Percentiles rank a stretch among this genome's conserved stretches.
These are phyloP conservation scores for Rosellinia necatrix DNA, from an alignment of 2,329 filamentous ascomycete species.

Conservation along the genomic window DNA sequence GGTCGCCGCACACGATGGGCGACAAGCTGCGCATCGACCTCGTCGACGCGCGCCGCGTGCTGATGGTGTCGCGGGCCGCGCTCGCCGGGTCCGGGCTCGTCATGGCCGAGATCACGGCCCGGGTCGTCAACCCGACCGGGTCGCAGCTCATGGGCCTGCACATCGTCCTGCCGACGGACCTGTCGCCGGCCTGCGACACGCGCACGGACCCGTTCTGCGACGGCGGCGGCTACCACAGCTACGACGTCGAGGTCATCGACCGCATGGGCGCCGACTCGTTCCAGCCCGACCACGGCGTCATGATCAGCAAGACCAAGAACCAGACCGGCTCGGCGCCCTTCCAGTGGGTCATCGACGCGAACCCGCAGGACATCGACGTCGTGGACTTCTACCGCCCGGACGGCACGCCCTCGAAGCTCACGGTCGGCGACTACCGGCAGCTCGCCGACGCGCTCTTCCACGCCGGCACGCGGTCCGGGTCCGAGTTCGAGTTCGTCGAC, in stretches of 20 bases:
- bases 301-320: conserved; percentile 59
- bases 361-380: conserved; percentile 56
- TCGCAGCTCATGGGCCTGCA: conserved; percentile 52
- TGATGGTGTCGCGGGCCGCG: conserved; percentile 50
- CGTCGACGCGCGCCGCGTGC: conserved; percentile 48
- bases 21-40: conserved; percentile 59
- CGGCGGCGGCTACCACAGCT: conserved; percentile 55
- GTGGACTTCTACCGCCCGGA: conserved; percentile 56
- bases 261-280: conserved; percentile 60
- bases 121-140: conserved; percentile 48
- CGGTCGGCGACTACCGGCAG: conserved; percentile 58
- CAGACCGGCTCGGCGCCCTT: conserved; percentile 47
- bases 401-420: conserved; percentile 51
- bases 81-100: conserved; percentile 50
- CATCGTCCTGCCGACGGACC: conserved; percentile 51
- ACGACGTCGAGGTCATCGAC: conserved; percentile 58
- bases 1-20: conserved; percentile 57
- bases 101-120: conserved; percentile 52
- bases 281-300: conserved; percentile 55
- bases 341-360: conserved; percentile 60
- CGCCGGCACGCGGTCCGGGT: conserved; percentile 56
- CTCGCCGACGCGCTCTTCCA: conserved; percentile 59
- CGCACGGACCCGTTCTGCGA: conserved; percentile 53
- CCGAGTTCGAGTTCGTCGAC: conserved; percentile 54
- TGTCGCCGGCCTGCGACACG: conserved; percentile 49